Evolutionary conservation across 1,139 yeast species (phyloP).

Genomic region (Suhomyces kunorum): DNA sequence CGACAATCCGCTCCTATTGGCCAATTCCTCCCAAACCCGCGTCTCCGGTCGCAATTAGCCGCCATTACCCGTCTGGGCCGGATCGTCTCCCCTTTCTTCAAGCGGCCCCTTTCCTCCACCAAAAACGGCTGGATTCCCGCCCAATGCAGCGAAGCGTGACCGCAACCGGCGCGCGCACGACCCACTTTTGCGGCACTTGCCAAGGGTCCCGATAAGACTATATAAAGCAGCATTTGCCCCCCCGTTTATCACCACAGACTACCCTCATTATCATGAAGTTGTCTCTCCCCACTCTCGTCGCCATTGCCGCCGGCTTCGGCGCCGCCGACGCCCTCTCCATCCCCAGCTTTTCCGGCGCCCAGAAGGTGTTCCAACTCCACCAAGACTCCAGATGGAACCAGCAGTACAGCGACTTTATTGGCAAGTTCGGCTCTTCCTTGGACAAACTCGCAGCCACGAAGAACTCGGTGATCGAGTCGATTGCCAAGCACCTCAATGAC

Average conservation of each 20-base stretch:
- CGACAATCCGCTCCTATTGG: not conserved
- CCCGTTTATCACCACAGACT: not conserved
- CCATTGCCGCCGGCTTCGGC: conserved; percentile 27
- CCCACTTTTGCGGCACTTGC: not conserved
- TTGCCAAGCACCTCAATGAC: conserved; percentile 45
- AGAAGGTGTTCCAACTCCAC: conserved; percentile 29
- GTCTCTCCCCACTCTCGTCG: conserved; percentile 25
- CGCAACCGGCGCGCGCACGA: conserved; percentile 2
- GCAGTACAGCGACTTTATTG: conserved; percentile 20
- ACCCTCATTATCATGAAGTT: conserved; percentile 29
- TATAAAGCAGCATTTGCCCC: not conserved
- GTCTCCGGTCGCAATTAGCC: no score
- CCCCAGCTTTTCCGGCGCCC: conserved; percentile 31
- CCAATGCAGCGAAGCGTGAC: conserved; percentile 3
- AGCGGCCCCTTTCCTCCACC: not conserved
- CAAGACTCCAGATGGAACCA: conserved; percentile 18
- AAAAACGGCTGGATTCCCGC: conserved; percentile 1
- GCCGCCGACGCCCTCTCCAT: conserved; percentile 33
- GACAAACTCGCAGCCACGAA: conserved; percentile 22
- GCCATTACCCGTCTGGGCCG: no score
- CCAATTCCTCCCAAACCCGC: no score
- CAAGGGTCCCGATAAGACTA: conserved; percentile 2
- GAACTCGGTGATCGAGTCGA: conserved; percentile 29
- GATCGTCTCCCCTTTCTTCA: no score
- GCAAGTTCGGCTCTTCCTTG: conserved; percentile 20